phyloP scores from a whole-genome alignment of 768 basidiomycete species.

The Xanthoconium purpureum region DNA sequence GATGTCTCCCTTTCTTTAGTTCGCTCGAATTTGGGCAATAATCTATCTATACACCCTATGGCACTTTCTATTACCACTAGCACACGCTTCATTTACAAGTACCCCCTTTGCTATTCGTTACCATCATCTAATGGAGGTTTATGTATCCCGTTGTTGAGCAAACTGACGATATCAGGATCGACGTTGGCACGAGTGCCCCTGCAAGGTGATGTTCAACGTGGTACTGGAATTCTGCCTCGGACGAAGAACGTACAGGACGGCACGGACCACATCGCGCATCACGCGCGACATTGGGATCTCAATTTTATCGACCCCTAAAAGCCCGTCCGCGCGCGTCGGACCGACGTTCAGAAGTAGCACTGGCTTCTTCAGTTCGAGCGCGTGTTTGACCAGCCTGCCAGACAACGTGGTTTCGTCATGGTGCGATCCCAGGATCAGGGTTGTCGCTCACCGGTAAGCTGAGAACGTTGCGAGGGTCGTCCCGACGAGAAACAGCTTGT shows the following conservation, averaged over 20 bases:
- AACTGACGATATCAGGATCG: slow-evolving; percentile 46
- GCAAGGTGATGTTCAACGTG: slow-evolving; percentile 1
- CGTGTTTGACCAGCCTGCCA: slow-evolving; percentile 72
- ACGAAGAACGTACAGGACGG: slow-evolving; percentile 52
- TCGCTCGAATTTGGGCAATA: slow-evolving; percentile 27
- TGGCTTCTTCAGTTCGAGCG: slow-evolving; percentile 69
- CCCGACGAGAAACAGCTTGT: slow-evolving; percentile 76
- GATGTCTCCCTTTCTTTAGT: slow-evolving; percentile 6
- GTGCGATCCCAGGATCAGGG: background rate
- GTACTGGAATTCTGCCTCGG: background rate
- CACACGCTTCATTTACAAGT: slow-evolving; percentile 5
- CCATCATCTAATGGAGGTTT: slow-evolving; percentile 45
- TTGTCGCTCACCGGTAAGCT: slow-evolving; percentile 65
- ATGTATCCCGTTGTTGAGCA: slow-evolving; percentile 60
- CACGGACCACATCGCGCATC: slow-evolving; percentile 59
- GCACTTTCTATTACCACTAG: slow-evolving; percentile 21
- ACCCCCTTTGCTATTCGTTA: slow-evolving; percentile 7
- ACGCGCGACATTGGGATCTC: slow-evolving; percentile 74
- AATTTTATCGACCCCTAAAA: slow-evolving; percentile 71
- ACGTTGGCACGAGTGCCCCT: slow-evolving; percentile 46
- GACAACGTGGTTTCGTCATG: background rate
- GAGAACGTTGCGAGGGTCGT: slow-evolving; percentile 94
- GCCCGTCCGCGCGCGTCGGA: slow-evolving; percentile 78
- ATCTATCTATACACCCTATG: slow-evolving; percentile 32
- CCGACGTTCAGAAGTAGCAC: slow-evolving; percentile 85